phyloP scores from a whole-genome alignment of 1,139 yeast genomes.

The Debaryomyces subglobosus region DNA sequence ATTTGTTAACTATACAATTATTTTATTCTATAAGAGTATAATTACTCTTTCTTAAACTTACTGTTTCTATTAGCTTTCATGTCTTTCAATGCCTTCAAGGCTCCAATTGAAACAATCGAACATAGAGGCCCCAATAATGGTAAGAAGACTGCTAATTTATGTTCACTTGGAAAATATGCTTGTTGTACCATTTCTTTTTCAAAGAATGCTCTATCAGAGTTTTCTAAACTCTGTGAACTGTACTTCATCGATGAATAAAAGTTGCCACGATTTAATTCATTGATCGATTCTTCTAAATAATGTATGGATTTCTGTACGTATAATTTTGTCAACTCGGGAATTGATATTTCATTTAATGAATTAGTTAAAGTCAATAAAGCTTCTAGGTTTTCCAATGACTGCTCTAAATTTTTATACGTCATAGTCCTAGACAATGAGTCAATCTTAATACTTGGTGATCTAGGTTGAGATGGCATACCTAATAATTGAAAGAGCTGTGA shows the following conservation, averaged over 20 bases:
- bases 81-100: slow-evolving; percentile 37
- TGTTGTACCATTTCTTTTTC: slow-evolving; percentile 95
- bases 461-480: slow-evolving; percentile 61
- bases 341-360: slow-evolving; percentile 75
- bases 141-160: slow-evolving; percentile 87
- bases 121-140: slow-evolving; percentile 86
- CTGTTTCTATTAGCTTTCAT: slow-evolving; percentile 19
- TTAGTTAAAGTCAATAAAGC: slow-evolving; percentile 71
- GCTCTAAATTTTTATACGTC: slow-evolving; percentile 54
- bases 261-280: slow-evolving; percentile 26
- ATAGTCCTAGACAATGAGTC: slow-evolving; percentile 67
- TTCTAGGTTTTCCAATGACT: slow-evolving; percentile 58
- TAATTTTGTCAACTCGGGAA: slow-evolving; percentile 65
- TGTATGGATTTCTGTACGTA: slow-evolving; percentile 48
- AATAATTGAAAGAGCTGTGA: slow-evolving; percentile 73
- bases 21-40: not conserved
- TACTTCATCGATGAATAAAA: slow-evolving; percentile 52
- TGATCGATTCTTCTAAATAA: slow-evolving; percentile 37
- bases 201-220: slow-evolving; percentile 80
- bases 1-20: not conserved
- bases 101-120: slow-evolving; percentile 67
- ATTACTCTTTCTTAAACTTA: slow-evolving; percentile 25
- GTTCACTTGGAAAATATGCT: slow-evolving; percentile 92
- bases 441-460: slow-evolving; percentile 61
- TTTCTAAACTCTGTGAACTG: slow-evolving; percentile 57